Percentiles rank a stretch among this genome's conserved stretches.
Evolutionary conservation across 345 rosid genomes (phyloP).

Genomic region (Salix viminalis): DNA sequence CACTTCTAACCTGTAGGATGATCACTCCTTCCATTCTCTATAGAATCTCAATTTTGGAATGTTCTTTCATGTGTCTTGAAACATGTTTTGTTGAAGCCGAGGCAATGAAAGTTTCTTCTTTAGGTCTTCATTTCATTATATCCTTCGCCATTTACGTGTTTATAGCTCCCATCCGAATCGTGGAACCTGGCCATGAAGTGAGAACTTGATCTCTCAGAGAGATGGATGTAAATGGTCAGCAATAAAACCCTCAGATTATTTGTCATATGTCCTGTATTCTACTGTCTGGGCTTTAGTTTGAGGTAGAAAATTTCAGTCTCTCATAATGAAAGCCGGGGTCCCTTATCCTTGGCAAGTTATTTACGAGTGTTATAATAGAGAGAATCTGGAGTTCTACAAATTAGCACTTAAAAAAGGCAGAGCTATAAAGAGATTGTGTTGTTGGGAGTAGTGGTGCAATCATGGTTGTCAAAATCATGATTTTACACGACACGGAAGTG

Average conservation of each 20-base stretch:
- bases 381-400: too few species aligned
- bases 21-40: conserved; percentile 13
- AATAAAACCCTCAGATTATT: background rate
- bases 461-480: accelerated
- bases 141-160: background rate
- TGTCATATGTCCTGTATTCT: background rate
- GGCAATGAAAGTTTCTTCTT: background rate
- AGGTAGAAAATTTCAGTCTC: background rate
- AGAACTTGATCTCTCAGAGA: background rate
- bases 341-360: background rate
- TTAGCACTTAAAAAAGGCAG: too few species aligned
- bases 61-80: background rate
- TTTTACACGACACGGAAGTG: accelerated
- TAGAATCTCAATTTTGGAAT: conserved; percentile 25
- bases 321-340: background rate
- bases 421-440: too few species aligned
- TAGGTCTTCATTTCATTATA: background rate
- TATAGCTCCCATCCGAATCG: background rate
- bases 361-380: background rate
- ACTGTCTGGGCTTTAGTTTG: background rate
- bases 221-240: background rate
- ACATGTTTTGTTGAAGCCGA: conserved; percentile 21
- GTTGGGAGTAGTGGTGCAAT: too few species aligned
- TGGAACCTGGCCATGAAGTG: background rate
- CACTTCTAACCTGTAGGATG: conserved; percentile 2